These are phyloP conservation scores for Arthrinium phaeospermum DNA, from an alignment of 2,329 filamentous ascomycete species.

Conservation along the genomic window DNA sequence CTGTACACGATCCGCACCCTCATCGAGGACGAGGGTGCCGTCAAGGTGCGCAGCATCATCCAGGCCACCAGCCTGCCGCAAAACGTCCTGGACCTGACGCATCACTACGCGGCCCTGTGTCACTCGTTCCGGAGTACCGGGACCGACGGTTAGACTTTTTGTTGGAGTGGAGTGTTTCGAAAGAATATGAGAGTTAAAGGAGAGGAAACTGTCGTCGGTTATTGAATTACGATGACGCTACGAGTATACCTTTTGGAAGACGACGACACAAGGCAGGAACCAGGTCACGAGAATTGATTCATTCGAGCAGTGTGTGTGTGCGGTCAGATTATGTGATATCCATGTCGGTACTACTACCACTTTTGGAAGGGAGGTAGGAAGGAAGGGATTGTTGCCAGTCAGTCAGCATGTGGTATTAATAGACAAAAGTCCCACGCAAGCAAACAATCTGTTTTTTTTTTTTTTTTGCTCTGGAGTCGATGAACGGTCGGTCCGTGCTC, in stretches of 20 bases:
- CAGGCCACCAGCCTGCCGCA: conserved; percentile 95
- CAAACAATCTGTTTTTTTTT: background rate
- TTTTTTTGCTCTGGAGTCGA: background rate
- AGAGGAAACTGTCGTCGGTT: background rate
- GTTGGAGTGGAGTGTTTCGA: conserved; percentile 24
- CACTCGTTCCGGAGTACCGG: conserved; percentile 95
- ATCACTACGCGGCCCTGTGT: conserved; percentile 94
- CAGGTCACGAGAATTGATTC: background rate
- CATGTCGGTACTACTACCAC: background rate
- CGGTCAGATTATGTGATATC: conserved; percentile 17
- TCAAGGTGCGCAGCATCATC: conserved; percentile 96
- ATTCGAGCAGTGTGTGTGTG: background rate
- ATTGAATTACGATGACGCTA: background rate
- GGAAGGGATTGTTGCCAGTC: conserved; percentile 3
- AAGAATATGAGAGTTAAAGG: background rate
- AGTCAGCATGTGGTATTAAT: conserved; percentile 16
- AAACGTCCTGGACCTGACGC: conserved; percentile 89
- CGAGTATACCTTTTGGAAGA: background rate
- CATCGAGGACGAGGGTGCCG: conserved; percentile 96
- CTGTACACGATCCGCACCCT: conserved; percentile 87
- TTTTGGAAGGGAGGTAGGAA: background rate
- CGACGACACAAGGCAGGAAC: background rate
- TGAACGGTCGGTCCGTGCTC: background rate
- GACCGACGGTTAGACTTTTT: conserved; percentile 70
- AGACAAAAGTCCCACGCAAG: conserved; percentile 10